Base-by-base conservation (phyloP, 2,329 filamentous ascomycete species). In the Aspergillus brasiliensis region DNA sequence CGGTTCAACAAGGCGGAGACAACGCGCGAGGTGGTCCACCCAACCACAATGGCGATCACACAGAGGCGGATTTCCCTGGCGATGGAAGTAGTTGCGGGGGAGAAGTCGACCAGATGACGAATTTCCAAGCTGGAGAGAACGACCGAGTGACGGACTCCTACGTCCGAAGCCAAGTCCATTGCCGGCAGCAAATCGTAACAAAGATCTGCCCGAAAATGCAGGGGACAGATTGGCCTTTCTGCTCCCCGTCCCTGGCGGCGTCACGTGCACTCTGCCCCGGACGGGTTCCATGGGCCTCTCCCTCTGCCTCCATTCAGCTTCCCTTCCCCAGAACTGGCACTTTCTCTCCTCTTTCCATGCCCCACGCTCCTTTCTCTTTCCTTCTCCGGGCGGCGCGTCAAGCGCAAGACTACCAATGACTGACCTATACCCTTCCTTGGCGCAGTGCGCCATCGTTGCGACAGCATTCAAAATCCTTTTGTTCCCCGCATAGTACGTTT, bases 401-500 rank as follows among this genome's bases (percentile, higher is more conserved):
- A 73, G 73, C 66, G 53, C 65, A 62, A 31, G 21, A 42, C 51
- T 61, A 62, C 42, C 69, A 71, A 96, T 96, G 92, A 83, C 88
- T 72, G 91, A 94, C 65, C 78, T 87, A 57, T 92, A 93, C 75
- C 95, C 95, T 58, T 91, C 93, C n/a, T 84, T 98, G 77, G 82
- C 87, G 75, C 93, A 97, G 81, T 93, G 90, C 82, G 91, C 92
- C 67, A 80, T 96, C 67, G 88, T 96, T 66, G 90, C 93, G 58
- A 89, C 91, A 23, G 92, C 92, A 34, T 86, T 98, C 76, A 98
- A 98, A 81, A 82, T 97, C 63, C 86, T 98, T 61, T 84, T 98
- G 58, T 95, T 97, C 78, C 94, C 94, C 28, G 91, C 94, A 68
- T 98, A 98, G 93, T 97, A 84, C 75, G 91, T 86, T 34, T 55